These are phyloP conservation scores for Aphanomyces astaci DNA, from an alignment of 352 stramenopile species.

Conservation along the genomic window DNA sequence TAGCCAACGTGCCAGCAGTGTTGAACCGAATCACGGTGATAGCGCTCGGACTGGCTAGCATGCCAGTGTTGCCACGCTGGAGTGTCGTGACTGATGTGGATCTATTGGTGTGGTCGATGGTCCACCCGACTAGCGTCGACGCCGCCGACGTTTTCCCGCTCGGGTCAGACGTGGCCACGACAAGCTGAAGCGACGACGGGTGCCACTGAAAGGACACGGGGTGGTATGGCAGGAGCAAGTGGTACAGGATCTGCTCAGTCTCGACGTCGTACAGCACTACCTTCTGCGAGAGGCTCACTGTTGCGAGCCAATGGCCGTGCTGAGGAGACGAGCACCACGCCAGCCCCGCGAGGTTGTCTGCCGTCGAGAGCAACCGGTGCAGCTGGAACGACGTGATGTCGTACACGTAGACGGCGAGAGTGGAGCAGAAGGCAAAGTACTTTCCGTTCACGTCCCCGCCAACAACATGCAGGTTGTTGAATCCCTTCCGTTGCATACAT, in stretches of 20 bases:
- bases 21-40: conserved; percentile 19
- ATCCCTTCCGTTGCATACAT: conserved; percentile 18
- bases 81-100: background rate
- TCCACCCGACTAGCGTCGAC: conserved; percentile 10
- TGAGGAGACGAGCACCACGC: background rate
- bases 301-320: background rate
- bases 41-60: background rate
- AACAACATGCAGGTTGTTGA: conserved; percentile 17
- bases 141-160: background rate
- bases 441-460: background rate
- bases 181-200: conserved; percentile 2
- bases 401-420: conserved; percentile 20
- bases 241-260: conserved; percentile 16
- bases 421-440: conserved; percentile 21
- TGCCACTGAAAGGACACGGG: conserved; percentile 17
- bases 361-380: conserved; percentile 12
- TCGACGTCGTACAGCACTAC: conserved; percentile 13
- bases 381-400: background rate
- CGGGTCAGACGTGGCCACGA: background rate
- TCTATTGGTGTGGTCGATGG: conserved; percentile 1
- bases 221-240: background rate
- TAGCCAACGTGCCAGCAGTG: conserved; percentile 3
- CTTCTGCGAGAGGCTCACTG: background rate
- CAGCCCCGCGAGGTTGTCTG: conserved; percentile 15
- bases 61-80: background rate